Evolutionary conservation across 805 yeast species (phyloP), one percentile per base, ranked within the genome.

Genomic region (Candida sithepensis): DNA sequence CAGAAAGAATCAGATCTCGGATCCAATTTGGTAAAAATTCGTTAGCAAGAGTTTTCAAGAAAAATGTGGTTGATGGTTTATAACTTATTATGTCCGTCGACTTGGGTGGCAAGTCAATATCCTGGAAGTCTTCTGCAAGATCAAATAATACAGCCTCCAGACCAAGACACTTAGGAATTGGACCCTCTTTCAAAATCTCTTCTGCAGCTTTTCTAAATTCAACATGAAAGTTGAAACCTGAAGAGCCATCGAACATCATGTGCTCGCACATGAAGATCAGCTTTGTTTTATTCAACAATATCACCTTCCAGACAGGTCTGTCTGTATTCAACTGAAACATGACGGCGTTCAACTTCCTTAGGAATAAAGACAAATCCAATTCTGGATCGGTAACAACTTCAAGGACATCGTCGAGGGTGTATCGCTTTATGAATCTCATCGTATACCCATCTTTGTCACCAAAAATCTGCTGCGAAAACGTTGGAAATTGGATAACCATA

Each of bases 211-310:
- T 51, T 39, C 61, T 37, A 26, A 55, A 42, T 28, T 48, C 39
- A 1, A 45, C 8, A 28, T 48, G 70, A 50, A 70, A 66, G 39
- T 52, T 53, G 16, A 48, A 46, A 2, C 67, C 70, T 14, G 69
- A 57, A 14, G 57, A 57, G 2, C 73, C 75, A 52, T 70, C 74
- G 38, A 64, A 60, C 10, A 66, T 47, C 3, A 60, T 23, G 46
- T 64, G 73, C 22, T 68, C 67, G 45, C 60, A 63, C 21, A 42
- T 43, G 33, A 69, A 55, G 9, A 58, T 18, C 32, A 58, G 33
- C 2, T 48, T 47, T 21, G 47, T 46, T 3, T 49, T 37, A 21
- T 53, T 54, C 3, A 54, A 32, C n/a, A 56, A 41, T 6, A 48
- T 38, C 7, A 60, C 38, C 28, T 47, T 51, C 66, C 66, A 63